Percentiles rank a stretch among this genome's conserved stretches.
Conservation (phyloP, 208 protist genomes). For the Leishmania turanica region DNA sequence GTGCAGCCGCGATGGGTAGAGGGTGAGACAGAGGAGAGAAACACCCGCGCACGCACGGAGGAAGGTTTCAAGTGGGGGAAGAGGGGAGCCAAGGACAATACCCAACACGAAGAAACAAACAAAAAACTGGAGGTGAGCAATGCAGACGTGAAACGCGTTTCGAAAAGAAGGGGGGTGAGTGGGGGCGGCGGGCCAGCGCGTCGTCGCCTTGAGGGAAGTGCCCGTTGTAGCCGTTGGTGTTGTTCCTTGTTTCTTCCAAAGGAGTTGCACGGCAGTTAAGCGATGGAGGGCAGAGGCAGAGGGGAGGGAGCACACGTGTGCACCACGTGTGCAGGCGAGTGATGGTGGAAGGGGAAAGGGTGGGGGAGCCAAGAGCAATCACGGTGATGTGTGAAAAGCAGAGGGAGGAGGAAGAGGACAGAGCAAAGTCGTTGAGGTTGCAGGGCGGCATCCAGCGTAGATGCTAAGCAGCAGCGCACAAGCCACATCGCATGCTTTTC, state of each 20-base stretch:
- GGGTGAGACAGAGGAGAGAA: background rate
- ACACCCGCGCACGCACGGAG: background rate
- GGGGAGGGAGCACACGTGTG: background rate
- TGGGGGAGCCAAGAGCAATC: background rate
- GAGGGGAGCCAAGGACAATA: background rate
- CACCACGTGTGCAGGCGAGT: background rate
- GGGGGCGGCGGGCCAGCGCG: no score
- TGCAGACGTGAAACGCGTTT: background rate
- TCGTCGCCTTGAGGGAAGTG: background rate
- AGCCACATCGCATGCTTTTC: background rate
- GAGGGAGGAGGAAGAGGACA: conserved; percentile 3
- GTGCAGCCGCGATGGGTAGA: background rate
- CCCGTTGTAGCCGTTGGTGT: background rate
- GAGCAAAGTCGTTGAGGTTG: background rate
- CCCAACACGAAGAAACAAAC: no score
- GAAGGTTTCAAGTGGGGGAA: background rate
- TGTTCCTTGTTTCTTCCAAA: background rate
- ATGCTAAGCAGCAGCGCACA: background rate
- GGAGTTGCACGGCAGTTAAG: background rate
- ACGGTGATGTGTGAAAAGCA: background rate
- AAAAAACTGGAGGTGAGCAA: no score
- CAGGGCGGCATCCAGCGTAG: background rate
- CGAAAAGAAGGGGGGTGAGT: background rate
- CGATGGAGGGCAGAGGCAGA: background rate
- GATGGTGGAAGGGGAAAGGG: background rate